phyloP scores from a whole-genome alignment of 345 rosid genomes.

The Noccaea bulbosa region DNA sequence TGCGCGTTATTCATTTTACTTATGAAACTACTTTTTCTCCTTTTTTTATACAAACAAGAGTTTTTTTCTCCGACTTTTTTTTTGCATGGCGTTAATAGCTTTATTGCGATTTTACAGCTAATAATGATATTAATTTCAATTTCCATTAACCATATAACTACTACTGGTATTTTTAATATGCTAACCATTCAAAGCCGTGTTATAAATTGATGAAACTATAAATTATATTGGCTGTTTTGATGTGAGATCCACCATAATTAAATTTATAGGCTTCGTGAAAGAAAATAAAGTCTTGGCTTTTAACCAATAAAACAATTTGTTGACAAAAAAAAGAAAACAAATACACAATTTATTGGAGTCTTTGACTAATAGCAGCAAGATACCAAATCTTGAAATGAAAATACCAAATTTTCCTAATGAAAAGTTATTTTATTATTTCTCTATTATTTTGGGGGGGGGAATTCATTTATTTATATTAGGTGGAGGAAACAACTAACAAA shows the following conservation, averaged over 20 bases:
- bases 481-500: not conserved
- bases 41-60: not conserved
- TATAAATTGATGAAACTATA: not conserved
- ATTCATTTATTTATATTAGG: not conserved
- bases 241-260: not conserved
- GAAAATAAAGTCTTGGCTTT: not conserved
- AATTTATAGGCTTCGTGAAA: not conserved
- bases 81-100: not conserved
- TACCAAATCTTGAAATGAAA: not conserved
- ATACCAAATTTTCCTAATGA: not conserved
- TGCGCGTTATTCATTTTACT: not conserved
- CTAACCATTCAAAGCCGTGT: not conserved
- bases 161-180: not conserved
- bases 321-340: not conserved
- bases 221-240: not conserved
- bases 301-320: not conserved
- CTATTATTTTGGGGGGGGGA: no score
- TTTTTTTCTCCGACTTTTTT: not conserved
- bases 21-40: not conserved
- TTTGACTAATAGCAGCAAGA: slow-evolving; percentile 14
- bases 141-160: not conserved
- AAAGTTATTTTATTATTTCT: not conserved
- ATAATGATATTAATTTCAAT: not conserved
- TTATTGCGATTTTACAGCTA: not conserved
- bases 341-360: not conserved